These are phyloP conservation scores for Solanum hybrid DNA, from an alignment of 305 asterid genomes.

Conservation along the genomic window DNA sequence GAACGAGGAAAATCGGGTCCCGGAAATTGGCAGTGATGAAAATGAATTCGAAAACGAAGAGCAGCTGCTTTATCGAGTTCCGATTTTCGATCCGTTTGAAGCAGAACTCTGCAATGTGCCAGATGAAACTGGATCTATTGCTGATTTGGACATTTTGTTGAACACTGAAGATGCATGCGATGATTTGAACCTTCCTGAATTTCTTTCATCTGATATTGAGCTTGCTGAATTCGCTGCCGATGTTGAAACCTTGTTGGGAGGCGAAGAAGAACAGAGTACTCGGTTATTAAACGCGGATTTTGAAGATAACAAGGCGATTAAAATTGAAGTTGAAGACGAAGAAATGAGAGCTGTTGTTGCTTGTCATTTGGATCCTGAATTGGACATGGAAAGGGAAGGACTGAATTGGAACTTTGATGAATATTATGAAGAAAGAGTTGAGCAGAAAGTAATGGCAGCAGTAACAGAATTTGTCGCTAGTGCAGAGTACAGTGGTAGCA, in stretches of 20 bases:
- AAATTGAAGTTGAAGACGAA: slow-evolving; percentile 38
- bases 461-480: neutral
- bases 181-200: slow-evolving; percentile 37
- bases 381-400: slow-evolving; percentile 27
- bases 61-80: slow-evolving; percentile 42
- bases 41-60: slow-evolving; percentile 34
- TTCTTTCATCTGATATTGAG: slow-evolving; percentile 32
- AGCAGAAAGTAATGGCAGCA: neutral
- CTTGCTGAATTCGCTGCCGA: slow-evolving; percentile 49
- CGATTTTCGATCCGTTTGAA: slow-evolving; percentile 40
- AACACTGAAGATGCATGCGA: slow-evolving; percentile 9
- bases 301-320: slow-evolving; percentile 20
- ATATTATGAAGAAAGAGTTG: slow-evolving; percentile 5
- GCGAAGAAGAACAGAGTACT: neutral
- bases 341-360: slow-evolving; percentile 39
- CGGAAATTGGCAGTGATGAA: slow-evolving; percentile 40
- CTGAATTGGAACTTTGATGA: slow-evolving; percentile 37
- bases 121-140: neutral
- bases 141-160: slow-evolving; percentile 14
- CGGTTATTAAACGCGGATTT: neutral
- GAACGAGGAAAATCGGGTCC: slow-evolving; percentile 24
- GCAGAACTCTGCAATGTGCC: slow-evolving; percentile 22
- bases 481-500: neutral
- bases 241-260: slow-evolving; percentile 47
- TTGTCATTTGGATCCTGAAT: slow-evolving; percentile 35